Conservation (phyloP, 2,329 filamentous ascomycete species). For the Tolypocladium pustulatum region DNA sequence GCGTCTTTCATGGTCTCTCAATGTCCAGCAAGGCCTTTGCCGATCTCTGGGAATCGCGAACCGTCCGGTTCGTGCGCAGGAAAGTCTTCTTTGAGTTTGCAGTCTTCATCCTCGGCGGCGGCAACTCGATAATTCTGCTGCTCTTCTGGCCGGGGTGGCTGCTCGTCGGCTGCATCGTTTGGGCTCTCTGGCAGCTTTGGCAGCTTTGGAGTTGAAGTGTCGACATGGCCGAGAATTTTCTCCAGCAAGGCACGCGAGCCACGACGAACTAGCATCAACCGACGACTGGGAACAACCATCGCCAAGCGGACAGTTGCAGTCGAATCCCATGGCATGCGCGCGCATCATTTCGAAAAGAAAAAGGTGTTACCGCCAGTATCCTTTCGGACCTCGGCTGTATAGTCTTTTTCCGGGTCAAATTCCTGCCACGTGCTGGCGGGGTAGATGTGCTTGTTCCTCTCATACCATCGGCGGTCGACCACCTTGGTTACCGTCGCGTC, state of each 20-base stretch:
- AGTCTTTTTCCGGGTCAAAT: slow-evolving; percentile 84
- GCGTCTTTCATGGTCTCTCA: slow-evolving; percentile 16
- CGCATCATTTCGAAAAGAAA: slow-evolving; percentile 54
- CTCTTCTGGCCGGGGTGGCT: slow-evolving; percentile 50
- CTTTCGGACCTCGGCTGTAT: slow-evolving; percentile 64
- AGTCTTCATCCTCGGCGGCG: slow-evolving; percentile 37
- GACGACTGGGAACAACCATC: background rate
- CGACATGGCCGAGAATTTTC: background rate
- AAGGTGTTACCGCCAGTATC: slow-evolving; percentile 88
- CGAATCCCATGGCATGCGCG: background rate
- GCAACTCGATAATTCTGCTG: slow-evolving; percentile 36
- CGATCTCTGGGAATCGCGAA: slow-evolving; percentile 27
- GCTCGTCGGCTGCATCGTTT: slow-evolving; percentile 27
- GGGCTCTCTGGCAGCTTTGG: slow-evolving; percentile 25
- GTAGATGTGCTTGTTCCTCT: slow-evolving; percentile 96
- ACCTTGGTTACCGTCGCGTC: slow-evolving; percentile 83
- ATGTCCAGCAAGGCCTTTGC: slow-evolving; percentile 16
- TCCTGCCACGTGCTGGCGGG: slow-evolving; percentile 93
- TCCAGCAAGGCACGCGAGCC: background rate
- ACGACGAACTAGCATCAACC: background rate
- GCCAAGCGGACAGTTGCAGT: background rate
- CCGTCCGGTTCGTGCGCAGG: slow-evolving; percentile 26
- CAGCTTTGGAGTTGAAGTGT: slow-evolving; percentile 20
- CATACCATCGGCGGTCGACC: slow-evolving; percentile 93
- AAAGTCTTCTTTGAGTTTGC: slow-evolving; percentile 42